phyloP scores from a whole-genome alignment of 768 basidiomycete species.

The Russula abietina region DNA sequence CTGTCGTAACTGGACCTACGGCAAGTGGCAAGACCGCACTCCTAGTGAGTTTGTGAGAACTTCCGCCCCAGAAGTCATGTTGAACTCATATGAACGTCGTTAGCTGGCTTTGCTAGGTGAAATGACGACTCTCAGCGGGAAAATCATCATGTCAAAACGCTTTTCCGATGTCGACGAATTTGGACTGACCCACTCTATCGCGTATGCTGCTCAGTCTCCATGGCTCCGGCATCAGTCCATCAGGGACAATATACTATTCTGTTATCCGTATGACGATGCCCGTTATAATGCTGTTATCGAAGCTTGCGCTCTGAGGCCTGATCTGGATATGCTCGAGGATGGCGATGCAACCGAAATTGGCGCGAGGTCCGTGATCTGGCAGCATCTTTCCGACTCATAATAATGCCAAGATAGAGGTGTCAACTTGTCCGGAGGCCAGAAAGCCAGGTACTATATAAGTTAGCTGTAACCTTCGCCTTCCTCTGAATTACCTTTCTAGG shows the following conservation, averaged over 20 bases:
- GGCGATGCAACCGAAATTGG: conserved; percentile 86
- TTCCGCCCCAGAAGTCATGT: neutral
- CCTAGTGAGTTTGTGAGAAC: conserved; percentile 40
- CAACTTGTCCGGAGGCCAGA: conserved; percentile 76
- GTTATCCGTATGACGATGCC: conserved; percentile 51
- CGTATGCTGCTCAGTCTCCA: conserved; percentile 46
- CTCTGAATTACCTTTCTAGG: conserved; percentile 33
- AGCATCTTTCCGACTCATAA: neutral
- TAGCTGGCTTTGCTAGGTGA: conserved; percentile 71
- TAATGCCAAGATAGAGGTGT: conserved; percentile 45
- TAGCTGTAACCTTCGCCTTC: neutral
- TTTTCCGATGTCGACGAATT: conserved; percentile 50
- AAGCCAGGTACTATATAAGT: conserved; percentile 49
- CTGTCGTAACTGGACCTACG: conserved; percentile 71
- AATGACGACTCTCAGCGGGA: conserved; percentile 52
- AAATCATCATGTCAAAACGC: conserved; percentile 63
- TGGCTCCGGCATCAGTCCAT: conserved; percentile 44
- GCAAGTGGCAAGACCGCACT: conserved; percentile 81
- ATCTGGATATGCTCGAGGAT: conserved; percentile 79
- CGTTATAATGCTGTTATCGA: conserved; percentile 74
- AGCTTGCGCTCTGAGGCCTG: conserved; percentile 74
- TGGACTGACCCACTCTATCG: conserved; percentile 49
- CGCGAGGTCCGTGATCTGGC: conserved; percentile 40
- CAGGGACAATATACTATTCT: conserved; percentile 59
- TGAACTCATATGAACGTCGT: neutral